Base-by-base conservation (phyloP, 2,329 filamentous ascomycete genomes). In the Alternaria arbusti region DNA sequence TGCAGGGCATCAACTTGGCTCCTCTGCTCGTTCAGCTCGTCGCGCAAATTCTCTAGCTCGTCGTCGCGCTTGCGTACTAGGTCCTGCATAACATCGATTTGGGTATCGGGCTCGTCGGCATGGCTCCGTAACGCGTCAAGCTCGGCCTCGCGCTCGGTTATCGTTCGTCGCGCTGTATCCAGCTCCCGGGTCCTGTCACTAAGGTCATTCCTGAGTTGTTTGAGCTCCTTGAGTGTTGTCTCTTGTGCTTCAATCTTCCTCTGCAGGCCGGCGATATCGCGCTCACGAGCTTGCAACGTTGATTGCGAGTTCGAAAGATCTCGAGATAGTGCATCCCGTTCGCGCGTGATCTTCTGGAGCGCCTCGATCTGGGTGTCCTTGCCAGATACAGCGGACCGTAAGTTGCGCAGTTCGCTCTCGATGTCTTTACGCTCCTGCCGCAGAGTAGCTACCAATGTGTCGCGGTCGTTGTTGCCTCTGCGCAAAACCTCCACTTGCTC, bases 41-140 rank as follows among this genome's bases (percentile, higher is more conserved):
- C 81, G 30, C 86, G 82, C 22, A 87, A 82, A 59, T 87, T 84
- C 54, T 86, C 84, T 2, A 90, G 81, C 59, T 89, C 84, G 47
- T 78, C 69, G 26, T 84, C 80, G 4, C 83, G 79, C 61, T 83
- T 79, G 20, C 78, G 78, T 36, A 83, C 79, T 30, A 84, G 73
- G 44, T 76, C 74, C 30, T 81, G 79, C 62, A 84, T 81, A 49
- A 80, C 78, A 36, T 81, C 79, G 12, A 81, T 69, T 45, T 81
- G 78, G 2, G 80, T 78, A 50, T 75, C 78, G 9, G 78, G 79
- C 58, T 81, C 79, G 40, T 81, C 73, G 23, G 74, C 74, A 57
- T 76, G 75, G 36, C 67, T 68, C 13, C 78, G 69, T 28, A 81
- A 65, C 12, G 77, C 73, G 40, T 81, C 78, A 6, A 81, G 68